Conservation (phyloP, 352 stramenopile species). For the Pythium chondricola region DNA sequence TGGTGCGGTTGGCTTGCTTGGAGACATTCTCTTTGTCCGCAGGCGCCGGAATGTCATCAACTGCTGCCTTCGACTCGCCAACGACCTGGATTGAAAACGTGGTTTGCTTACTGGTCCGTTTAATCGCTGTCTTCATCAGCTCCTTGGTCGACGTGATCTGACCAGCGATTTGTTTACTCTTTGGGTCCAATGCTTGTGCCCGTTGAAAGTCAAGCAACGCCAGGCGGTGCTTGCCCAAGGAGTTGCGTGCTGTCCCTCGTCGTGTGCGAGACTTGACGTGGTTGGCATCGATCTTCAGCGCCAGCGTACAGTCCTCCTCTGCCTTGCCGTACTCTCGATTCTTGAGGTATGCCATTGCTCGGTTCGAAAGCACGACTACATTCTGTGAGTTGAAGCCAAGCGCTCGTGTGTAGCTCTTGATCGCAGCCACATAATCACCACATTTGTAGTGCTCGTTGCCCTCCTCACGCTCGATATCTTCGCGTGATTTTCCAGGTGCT, state of each 20-base stretch:
- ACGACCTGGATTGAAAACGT: slow-evolving; percentile 45
- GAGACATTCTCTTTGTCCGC: slow-evolving; percentile 19
- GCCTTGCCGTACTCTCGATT: slow-evolving; percentile 81
- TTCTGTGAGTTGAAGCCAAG: slow-evolving; percentile 71
- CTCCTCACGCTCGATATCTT: slow-evolving; percentile 82
- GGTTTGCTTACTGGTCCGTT: slow-evolving; percentile 46
- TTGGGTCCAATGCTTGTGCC: slow-evolving; percentile 54
- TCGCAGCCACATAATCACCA: slow-evolving; percentile 80
- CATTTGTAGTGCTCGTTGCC: slow-evolving; percentile 90
- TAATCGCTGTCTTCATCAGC: slow-evolving; percentile 57
- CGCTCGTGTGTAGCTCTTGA: slow-evolving; percentile 86
- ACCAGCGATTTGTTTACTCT: slow-evolving; percentile 59
- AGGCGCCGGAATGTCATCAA: slow-evolving; percentile 16
- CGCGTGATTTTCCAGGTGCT: slow-evolving; percentile 23
- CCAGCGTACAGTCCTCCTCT: slow-evolving; percentile 86
- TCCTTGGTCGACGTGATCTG: slow-evolving; percentile 61
- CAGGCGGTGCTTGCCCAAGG: slow-evolving; percentile 77
- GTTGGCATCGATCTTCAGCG: slow-evolving; percentile 63
- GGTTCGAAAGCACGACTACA: slow-evolving; percentile 82
- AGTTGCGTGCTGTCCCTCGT: slow-evolving; percentile 81
- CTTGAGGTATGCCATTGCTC: slow-evolving; percentile 87
- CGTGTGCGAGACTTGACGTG: slow-evolving; percentile 86
- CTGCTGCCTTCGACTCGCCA: slow-evolving; percentile 1
- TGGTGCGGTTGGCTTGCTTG: not conserved
- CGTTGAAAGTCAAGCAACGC: slow-evolving; percentile 80